Evolutionary conservation across 78 protist genomes (phyloP).

Genomic region (Pigoraptor vietnamica): DNA sequence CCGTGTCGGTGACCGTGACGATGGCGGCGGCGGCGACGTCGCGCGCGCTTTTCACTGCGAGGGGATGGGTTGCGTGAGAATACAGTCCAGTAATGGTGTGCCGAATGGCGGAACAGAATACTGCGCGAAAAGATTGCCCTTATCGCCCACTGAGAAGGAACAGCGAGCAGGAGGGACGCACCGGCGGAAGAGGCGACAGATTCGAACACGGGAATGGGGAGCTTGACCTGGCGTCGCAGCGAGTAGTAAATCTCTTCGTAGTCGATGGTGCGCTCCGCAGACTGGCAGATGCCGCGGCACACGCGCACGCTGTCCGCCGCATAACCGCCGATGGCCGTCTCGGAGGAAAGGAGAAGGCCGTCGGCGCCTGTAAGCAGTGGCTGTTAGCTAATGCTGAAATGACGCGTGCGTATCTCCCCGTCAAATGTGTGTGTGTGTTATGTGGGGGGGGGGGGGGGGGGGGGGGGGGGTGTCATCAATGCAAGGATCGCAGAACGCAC

Average conservation of each 20-base stretch:
- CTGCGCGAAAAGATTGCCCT: too few relatives aligned
- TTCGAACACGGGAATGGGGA: background rate
- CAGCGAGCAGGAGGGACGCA: background rate
- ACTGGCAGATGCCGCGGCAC: background rate
- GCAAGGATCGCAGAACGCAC: too few relatives aligned
- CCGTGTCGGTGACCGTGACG: background rate
- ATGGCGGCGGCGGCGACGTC: background rate
- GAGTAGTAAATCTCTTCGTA: background rate
- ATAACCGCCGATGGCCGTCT: background rate
- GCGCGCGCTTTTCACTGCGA: background rate
- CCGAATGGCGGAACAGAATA: too few relatives aligned
- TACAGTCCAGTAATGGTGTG: background rate
- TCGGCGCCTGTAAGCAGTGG: background rate
- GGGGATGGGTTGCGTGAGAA: too few relatives aligned
- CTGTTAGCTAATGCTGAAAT: too few relatives aligned
- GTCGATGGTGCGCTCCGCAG: background rate
- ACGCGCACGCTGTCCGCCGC: background rate
- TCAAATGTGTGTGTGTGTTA: too few relatives aligned
- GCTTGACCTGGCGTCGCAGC: background rate
- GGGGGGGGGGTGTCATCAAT: too few relatives aligned
- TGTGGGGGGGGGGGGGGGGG: too few relatives aligned
- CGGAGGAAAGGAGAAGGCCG: background rate
- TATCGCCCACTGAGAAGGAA: too few relatives aligned
- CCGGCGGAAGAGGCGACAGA: background rate
- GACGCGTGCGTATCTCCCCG: too few relatives aligned